Evolutionary conservation across 2,329 filamentous ascomycete genomes (phyloP).

Genomic region (Ophidiomyces ophidiicola): DNA sequence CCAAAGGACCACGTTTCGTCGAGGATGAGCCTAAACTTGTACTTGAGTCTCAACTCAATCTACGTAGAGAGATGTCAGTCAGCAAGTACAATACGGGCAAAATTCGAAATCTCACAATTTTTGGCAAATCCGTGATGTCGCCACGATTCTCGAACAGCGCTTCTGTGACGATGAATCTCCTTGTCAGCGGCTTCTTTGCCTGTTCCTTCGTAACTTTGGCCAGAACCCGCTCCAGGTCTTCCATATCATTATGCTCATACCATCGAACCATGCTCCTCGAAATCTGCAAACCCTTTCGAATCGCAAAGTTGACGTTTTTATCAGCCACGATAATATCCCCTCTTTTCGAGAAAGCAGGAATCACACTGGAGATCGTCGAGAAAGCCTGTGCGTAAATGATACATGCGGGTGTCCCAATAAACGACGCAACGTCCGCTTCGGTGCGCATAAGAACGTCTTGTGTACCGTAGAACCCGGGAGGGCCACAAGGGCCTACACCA

Average conservation of each 20-base stretch:
- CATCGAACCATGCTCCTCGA: constrained; percentile 81
- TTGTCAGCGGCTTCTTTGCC: constrained; percentile 72
- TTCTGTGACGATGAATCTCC: constrained; percentile 92
- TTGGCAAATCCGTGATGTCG: constrained; percentile 72
- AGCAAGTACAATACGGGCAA: neutral
- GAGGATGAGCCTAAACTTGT: constrained; percentile 95
- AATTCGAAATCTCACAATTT: constrained; percentile 50
- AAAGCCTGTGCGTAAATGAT: constrained; percentile 96
- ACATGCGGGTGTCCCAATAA: constrained; percentile 73
- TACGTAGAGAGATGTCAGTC: constrained; percentile 24
- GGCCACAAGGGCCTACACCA: constrained; percentile 90
- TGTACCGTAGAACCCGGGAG: constrained; percentile 94
- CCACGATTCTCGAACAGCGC: constrained; percentile 85
- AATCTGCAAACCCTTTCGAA: constrained; percentile 87
- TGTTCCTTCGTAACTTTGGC: constrained; percentile 79
- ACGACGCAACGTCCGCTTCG: constrained; percentile 82
- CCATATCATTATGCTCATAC: constrained; percentile 95
- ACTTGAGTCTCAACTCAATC: constrained; percentile 86
- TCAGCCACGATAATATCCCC: constrained; percentile 96
- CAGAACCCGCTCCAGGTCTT: constrained; percentile 76
- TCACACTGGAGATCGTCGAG: constrained; percentile 91
- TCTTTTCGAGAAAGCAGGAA: constrained; percentile 91
- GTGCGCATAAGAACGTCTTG: constrained; percentile 98
- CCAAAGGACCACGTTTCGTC: constrained; percentile 98
- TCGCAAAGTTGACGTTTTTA: constrained; percentile 81